Percentiles rank a stretch among this genome's conserved stretches.
Evolutionary conservation across 2,329 filamentous ascomycete genomes (phyloP).

Genomic region (Sporothrix dimorphospora): DNA sequence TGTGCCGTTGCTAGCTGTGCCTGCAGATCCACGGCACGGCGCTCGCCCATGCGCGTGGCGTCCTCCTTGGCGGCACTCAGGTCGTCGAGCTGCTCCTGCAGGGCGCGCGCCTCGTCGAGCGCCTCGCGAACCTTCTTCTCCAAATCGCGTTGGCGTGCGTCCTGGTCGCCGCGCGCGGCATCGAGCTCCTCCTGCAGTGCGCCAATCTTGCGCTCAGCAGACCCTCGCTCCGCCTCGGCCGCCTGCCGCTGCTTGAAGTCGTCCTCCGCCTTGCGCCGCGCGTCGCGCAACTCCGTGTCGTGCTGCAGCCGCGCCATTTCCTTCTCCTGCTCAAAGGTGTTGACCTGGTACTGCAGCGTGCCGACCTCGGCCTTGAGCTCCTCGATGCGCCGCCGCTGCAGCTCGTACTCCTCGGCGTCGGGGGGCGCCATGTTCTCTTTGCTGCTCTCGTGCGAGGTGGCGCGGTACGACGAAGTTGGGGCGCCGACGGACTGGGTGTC

Average conservation of each 20-base stretch:
- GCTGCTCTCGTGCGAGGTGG: slow-evolving; percentile 59
- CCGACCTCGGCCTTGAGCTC: slow-evolving; percentile 88
- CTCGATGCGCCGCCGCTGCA: slow-evolving; percentile 64
- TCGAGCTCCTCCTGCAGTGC: slow-evolving; percentile 55
- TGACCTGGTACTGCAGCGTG: slow-evolving; percentile 83
- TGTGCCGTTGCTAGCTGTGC: slow-evolving; percentile 53
- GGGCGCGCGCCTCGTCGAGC: slow-evolving; percentile 70
- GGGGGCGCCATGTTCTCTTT: slow-evolving; percentile 64
- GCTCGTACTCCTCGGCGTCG: slow-evolving; percentile 63
- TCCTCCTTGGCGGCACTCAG: slow-evolving; percentile 65
- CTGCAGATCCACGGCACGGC: slow-evolving; percentile 58
- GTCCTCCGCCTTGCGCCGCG: slow-evolving; percentile 78
- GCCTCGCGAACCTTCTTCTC: slow-evolving; percentile 71
- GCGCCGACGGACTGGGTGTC: slow-evolving; percentile 31
- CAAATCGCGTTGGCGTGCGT: slow-evolving; percentile 64
- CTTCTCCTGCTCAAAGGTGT: slow-evolving; percentile 84
- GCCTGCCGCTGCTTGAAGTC: slow-evolving; percentile 72
- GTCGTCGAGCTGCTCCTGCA: slow-evolving; percentile 84
- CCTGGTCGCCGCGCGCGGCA: slow-evolving; percentile 53
- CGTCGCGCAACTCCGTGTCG: slow-evolving; percentile 80
- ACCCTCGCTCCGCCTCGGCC: slow-evolving; percentile 59
- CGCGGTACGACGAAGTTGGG: slow-evolving; percentile 44
- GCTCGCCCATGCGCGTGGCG: slow-evolving; percentile 64
- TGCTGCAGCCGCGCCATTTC: slow-evolving; percentile 78
- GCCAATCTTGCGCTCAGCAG: slow-evolving; percentile 55